These are phyloP conservation scores for Candida caryicola DNA, from an alignment of 805 yeast species.

Conservation along the genomic window DNA sequence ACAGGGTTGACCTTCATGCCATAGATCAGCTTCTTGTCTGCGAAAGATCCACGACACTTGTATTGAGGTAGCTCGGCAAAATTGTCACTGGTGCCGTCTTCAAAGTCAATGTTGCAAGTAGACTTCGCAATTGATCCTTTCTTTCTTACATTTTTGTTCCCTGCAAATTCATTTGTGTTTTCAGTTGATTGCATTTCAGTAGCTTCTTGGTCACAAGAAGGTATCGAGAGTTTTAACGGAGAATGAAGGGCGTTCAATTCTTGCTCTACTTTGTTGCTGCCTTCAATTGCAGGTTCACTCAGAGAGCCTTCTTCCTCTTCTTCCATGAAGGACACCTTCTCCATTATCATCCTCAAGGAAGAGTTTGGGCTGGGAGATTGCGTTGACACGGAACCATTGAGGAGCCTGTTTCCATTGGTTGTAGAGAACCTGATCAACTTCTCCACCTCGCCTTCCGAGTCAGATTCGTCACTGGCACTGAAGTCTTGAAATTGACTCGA, in stretches of 20 bases:
- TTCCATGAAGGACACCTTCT: too few relatives aligned
- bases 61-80: conserved; percentile 3
- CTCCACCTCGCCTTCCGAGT: neutral
- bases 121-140: neutral
- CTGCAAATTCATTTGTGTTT: neutral
- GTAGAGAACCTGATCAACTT: too few relatives aligned
- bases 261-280: neutral
- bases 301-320: too few relatives aligned
- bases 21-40: neutral
- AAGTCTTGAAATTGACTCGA: neutral
- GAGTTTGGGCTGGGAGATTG: too few relatives aligned
- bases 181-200: too few relatives aligned
- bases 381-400: too few relatives aligned
- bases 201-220: too few relatives aligned
- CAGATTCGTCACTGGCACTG: neutral
- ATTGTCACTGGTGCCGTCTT: conserved; percentile 2
- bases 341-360: too few relatives aligned
- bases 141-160: neutral
- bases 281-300: too few relatives aligned
- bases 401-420: too few relatives aligned
- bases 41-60: neutral
- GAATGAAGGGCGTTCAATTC: too few relatives aligned
- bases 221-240: too few relatives aligned
- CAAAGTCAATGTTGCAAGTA: neutral
- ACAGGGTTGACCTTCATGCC: conserved; percentile 9